A percentile compares a stretch with the other conserved stretches of the same genome.
Conservation (phyloP, 2,329 filamentous ascomycete genomes). For the Sporothrix brasiliensis region DNA sequence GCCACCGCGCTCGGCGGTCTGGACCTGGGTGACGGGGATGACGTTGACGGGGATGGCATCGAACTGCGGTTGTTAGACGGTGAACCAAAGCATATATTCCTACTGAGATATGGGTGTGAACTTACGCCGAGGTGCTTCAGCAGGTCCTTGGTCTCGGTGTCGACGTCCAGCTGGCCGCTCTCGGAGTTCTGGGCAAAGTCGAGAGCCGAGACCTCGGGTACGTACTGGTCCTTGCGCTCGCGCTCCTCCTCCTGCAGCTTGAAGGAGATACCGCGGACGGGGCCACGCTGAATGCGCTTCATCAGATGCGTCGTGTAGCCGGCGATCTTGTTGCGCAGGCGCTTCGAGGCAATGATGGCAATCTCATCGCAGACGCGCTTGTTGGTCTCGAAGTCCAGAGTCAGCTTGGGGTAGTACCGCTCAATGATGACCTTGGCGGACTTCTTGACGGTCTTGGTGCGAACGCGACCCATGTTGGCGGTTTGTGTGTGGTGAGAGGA, state of each 20-base stretch:
- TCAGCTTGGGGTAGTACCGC: slow-evolving; percentile 96
- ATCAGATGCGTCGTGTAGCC: slow-evolving; percentile 98
- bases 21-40: slow-evolving; percentile 84
- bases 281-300: slow-evolving; percentile 99
- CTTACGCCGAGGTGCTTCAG: slow-evolving; percentile 98
- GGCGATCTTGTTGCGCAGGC: slow-evolving; percentile 98
- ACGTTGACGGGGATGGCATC: slow-evolving; percentile 97
- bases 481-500: slow-evolving; percentile 44
- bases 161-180: slow-evolving; percentile 90
- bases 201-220: slow-evolving; percentile 96
- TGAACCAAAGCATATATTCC: not conserved
- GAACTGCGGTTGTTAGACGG: slow-evolving; percentile 65
- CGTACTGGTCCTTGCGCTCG: slow-evolving; percentile 99
- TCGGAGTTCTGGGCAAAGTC: slow-evolving; percentile 96
- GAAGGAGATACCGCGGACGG: slow-evolving; percentile 99
- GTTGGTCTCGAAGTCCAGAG: slow-evolving; percentile 97
- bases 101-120: slow-evolving; percentile 43
- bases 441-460: slow-evolving; percentile 72
- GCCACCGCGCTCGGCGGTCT: slow-evolving; percentile 74
- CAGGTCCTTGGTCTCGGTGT: slow-evolving; percentile 97
- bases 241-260: slow-evolving; percentile 99
- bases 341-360: slow-evolving; percentile 98
- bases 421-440: slow-evolving; percentile 99
- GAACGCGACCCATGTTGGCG: slow-evolving; percentile 71
- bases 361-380: slow-evolving; percentile 97